These are phyloP conservation scores for Penicillium robsamsonii DNA, from an alignment of 495 filamentous ascomycete genomes.

Conservation along the genomic window DNA sequence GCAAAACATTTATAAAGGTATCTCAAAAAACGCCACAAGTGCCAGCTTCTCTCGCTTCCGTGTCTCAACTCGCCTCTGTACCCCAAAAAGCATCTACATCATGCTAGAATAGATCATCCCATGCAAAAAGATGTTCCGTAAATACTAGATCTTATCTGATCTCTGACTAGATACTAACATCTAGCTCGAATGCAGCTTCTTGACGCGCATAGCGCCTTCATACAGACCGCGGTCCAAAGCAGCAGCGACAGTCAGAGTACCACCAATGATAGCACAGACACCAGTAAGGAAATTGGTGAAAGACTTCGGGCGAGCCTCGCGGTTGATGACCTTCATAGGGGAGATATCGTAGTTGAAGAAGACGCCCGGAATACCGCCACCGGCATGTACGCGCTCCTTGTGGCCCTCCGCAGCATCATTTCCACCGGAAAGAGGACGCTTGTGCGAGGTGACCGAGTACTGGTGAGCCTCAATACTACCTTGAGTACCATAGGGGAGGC, in stretches of 20 bases:
- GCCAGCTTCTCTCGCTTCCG: conserved; percentile 17
- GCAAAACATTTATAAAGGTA: conserved; percentile 27
- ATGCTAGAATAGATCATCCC: not conserved
- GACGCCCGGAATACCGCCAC: conserved; percentile 91
- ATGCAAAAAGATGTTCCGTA: conserved; percentile 7
- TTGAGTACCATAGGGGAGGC: conserved; percentile 53
- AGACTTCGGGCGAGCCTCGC: conserved; percentile 81
- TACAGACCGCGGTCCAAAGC: conserved; percentile 90
- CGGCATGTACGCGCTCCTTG: conserved; percentile 81
- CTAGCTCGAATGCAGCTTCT: conserved; percentile 71
- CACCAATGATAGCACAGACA: conserved; percentile 90
- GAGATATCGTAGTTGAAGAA: conserved; percentile 99
- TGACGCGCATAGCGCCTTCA: conserved; percentile 77
- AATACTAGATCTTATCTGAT: not conserved
- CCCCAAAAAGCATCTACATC: not conserved
- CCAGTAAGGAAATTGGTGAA: conserved; percentile 90
- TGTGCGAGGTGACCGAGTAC: conserved; percentile 94
- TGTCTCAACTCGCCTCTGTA: not conserved
- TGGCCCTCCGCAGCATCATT: conserved; percentile 81
- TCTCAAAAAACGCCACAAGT: conserved; percentile 34
- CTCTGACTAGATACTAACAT: not conserved
- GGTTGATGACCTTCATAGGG: conserved; percentile 99
- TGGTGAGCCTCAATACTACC: conserved; percentile 96
- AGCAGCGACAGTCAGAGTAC: conserved; percentile 92
- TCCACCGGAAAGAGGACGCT: conserved; percentile 78